phyloP scores from a whole-genome alignment of 139 green algal species.

The Auxenochlorella protothecoides region DNA sequence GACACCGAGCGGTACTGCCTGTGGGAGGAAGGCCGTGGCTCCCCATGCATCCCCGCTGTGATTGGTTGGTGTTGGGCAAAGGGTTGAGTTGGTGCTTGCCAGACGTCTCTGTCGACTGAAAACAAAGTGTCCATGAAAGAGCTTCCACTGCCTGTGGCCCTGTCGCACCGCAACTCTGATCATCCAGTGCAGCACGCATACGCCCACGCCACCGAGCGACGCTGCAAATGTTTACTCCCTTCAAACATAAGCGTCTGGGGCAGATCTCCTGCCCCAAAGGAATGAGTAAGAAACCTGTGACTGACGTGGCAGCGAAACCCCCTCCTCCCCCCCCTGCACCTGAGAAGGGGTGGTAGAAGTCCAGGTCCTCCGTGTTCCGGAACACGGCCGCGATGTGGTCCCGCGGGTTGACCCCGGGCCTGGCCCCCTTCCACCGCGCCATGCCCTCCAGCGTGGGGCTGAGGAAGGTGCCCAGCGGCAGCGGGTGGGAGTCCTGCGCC shows the following conservation, averaged over 20 bases:
- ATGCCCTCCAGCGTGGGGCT: constrained; percentile 11
- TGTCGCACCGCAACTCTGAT: background rate
- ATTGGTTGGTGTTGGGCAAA: too few species aligned
- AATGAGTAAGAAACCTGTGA: background rate
- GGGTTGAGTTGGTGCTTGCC: too few species aligned
- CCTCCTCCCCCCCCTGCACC: background rate
- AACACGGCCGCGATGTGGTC: constrained; percentile 21
- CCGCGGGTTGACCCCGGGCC: constrained; percentile 5
- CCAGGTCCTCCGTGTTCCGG: constrained; percentile 1
- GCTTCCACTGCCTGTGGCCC: too few species aligned
- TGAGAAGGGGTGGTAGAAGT: constrained; percentile 13
- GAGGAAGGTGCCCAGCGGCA: background rate
- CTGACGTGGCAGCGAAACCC: too few species aligned
- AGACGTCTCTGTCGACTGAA: too few species aligned
- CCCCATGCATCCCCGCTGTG: too few species aligned
- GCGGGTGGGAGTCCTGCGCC: background rate
- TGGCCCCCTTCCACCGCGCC: constrained; percentile 12
- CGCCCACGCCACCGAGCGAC: background rate
- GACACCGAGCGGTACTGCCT: too few species aligned
- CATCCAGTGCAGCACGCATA: background rate
- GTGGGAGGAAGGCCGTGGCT: too few species aligned
- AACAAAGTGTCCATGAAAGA: too few species aligned
- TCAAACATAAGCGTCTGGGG: background rate
- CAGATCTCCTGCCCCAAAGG: background rate
- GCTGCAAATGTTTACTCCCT: background rate